Evolutionary conservation across 495 filamentous ascomycete genomes (phyloP).

Genomic region (Terfezia boudieri): DNA sequence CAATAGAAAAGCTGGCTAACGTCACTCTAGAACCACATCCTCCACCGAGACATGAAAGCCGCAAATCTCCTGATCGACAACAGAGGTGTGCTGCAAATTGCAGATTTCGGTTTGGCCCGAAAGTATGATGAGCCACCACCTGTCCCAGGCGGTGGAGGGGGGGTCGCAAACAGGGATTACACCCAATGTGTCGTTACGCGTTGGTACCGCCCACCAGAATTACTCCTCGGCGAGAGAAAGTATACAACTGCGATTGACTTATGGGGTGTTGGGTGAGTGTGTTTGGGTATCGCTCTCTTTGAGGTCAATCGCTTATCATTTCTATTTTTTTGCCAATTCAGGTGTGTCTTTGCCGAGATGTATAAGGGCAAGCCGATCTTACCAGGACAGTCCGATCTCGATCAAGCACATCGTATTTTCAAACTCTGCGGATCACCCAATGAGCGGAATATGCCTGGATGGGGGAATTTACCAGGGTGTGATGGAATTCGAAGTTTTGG

Average conservation of each 20-base stretch:
- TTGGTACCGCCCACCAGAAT: constrained; percentile 92
- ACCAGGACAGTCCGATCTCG: constrained; percentile 62
- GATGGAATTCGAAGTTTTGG: constrained; percentile 48
- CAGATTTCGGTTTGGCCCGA: constrained; percentile 85
- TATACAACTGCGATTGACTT: constrained; percentile 96
- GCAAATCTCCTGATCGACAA: constrained; percentile 96
- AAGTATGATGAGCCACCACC: constrained; percentile 79
- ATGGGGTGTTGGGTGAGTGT: constrained; percentile 79
- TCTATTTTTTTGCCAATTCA: constrained; percentile 17
- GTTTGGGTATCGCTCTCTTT: not conserved
- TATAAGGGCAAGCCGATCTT: constrained; percentile 84
- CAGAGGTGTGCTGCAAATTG: constrained; percentile 79
- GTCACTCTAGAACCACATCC: constrained; percentile 39
- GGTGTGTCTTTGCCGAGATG: constrained; percentile 97
- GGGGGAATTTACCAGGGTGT: constrained; percentile 56
- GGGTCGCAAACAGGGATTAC: constrained; percentile 73
- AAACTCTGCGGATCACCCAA: constrained; percentile 79
- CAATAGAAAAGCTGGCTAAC: constrained; percentile 1
- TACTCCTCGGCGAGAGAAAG: constrained; percentile 59
- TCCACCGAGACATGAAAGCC: constrained; percentile 97
- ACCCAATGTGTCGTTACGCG: constrained; percentile 85
- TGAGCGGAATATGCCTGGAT: constrained; percentile 85
- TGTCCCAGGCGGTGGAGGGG: constrained; percentile 53
- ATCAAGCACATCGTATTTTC: constrained; percentile 83
- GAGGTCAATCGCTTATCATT: constrained; percentile 1